A percentile compares a stretch with the other conserved stretches of the same genome.
phyloP scores from a whole-genome alignment of 2,329 filamentous ascomycete species.

The Beauveria sp. region DNA sequence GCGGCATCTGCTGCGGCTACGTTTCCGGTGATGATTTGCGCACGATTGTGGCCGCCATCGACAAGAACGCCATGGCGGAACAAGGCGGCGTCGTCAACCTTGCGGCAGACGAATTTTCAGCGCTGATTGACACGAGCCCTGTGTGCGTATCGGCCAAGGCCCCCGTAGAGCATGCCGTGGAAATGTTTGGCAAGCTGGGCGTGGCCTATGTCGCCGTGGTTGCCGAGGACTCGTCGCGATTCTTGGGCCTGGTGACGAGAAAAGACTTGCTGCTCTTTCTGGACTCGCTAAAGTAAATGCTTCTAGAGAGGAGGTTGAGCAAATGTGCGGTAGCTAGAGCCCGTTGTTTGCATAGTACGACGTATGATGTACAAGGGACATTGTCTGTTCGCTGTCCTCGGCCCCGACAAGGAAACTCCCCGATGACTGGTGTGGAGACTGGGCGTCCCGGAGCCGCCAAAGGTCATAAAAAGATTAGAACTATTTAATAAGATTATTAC shows the following conservation, averaged over 20 bases:
- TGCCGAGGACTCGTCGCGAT: slow-evolving; percentile 40
- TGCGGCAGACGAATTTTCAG: slow-evolving; percentile 26
- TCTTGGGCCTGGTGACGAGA: slow-evolving; percentile 50
- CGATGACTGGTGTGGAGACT: background rate
- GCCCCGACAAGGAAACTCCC: background rate
- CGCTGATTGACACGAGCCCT: slow-evolving; percentile 47
- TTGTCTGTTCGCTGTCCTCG: background rate
- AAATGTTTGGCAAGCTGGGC: slow-evolving; percentile 52
- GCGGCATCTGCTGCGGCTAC: slow-evolving; percentile 44
- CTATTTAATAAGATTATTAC: no score
- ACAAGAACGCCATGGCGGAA: slow-evolving; percentile 14
- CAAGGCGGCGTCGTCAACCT: slow-evolving; percentile 23
- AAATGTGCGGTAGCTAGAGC: background rate
- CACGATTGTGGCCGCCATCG: slow-evolving; percentile 34
- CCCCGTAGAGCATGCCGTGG: slow-evolving; percentile 50
- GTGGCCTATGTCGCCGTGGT: slow-evolving; percentile 45
- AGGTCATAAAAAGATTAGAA: no score
- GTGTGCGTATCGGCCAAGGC: slow-evolving; percentile 41
- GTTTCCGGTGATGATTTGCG: slow-evolving; percentile 46
- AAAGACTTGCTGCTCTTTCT: slow-evolving; percentile 35
- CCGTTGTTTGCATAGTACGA: background rate
- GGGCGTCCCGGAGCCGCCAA: no score
- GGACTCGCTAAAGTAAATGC: background rate
- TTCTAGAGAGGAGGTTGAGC: no score
- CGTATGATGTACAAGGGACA: background rate